Base-by-base conservation (phyloP, 192 early-diverging fungal genomes). In the Glomus cerebriforme region DNA sequence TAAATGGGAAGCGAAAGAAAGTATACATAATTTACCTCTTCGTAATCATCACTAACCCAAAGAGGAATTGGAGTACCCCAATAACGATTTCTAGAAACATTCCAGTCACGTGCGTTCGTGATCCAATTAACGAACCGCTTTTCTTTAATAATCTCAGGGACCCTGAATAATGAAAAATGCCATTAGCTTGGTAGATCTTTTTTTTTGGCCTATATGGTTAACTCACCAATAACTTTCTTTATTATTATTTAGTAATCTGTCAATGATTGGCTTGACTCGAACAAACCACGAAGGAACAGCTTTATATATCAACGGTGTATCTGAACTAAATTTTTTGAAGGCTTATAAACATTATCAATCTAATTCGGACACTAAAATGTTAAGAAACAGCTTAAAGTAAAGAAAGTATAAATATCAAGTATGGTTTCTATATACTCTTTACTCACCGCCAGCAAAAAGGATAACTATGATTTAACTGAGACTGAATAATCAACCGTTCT, bases 51-150 rank as follows among this genome's bases (percentile, higher is more conserved):
- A 82, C 92, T 96, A 79, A 91, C 92, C 98, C 98, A 99, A 60
- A 99, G 85, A 34, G 98, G 98, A 69, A 99, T 97, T 65, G 98
- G 98, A n/a, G 98, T 99, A 79, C 98, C 98, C 98, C 98, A 99
- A 90, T 95, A 99, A 76, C 98, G 92, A 84, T 93, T 96, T 80
- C 98, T 94, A 37, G 97, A 99, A 72, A 99, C 89, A 79, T 96
- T 96, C 98, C 98, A 99, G 87, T 99, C 98, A 66, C 96, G 93
- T 15, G 96, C 95, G 71, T 93, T 92, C 59, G 88, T 93, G 80
- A 99, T 91, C 98, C 98, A 99, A 90, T 98, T 97, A 72, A 90
- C 93, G 83, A 99, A 99, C 39, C 97, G 91, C 89, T 96, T 96
- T 80, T 99, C 98, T 86, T 98, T 93, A 59, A 99, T 94, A 85